Conservation (phyloP, 2,329 filamentous ascomycete species). For the Fusarium sacchari region DNA sequence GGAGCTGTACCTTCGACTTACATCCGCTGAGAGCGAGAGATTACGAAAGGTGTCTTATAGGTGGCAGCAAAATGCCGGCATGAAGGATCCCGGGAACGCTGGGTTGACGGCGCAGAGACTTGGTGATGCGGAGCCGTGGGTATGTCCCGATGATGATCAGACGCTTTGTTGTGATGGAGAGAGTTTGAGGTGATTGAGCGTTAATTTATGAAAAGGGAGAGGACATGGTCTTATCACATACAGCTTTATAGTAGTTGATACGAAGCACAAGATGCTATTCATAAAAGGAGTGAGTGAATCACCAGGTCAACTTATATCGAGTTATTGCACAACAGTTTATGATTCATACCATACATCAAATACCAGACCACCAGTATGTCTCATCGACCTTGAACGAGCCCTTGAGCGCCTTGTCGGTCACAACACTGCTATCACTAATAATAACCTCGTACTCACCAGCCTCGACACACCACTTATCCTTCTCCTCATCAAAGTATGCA, state of each 20-base stretch:
- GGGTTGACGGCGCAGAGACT: conserved; percentile 52
- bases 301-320: too few relatives aligned
- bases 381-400: conserved; percentile 66
- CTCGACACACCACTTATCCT: conserved; percentile 72
- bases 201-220: neutral
- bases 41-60: conserved; percentile 66
- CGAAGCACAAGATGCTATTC: neutral
- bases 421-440: conserved; percentile 66
- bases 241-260: neutral
- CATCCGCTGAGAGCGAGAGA: conserved; percentile 63
- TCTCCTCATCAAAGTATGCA: conserved; percentile 76
- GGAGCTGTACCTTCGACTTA: conserved; percentile 62
- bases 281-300: neutral
- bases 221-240: neutral
- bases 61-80: conserved; percentile 64
- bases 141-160: neutral
- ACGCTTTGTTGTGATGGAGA: neutral
- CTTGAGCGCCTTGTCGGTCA: conserved; percentile 60
- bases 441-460: conserved; percentile 72
- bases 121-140: conserved; percentile 35
- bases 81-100: conserved; percentile 58
- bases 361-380: conserved; percentile 74
- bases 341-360: conserved; percentile 44
- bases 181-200: neutral
- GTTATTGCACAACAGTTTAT: too few relatives aligned